Base-by-base conservation (phyloP, 108 stramenopile genomes). In the Cyclotella kingstonii region DNA sequence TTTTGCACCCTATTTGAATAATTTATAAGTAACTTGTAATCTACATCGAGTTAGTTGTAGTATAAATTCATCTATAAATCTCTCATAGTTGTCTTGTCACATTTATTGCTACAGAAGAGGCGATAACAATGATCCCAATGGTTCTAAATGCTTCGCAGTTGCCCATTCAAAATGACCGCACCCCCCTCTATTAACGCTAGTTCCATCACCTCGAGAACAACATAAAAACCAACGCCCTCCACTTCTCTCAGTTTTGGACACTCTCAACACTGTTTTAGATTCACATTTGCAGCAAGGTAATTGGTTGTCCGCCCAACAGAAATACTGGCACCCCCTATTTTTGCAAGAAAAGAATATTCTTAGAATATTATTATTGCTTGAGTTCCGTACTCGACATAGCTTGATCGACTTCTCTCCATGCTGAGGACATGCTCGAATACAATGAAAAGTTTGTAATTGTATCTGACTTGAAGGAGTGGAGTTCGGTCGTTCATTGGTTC, bases 191-290 rank as follows among this genome's bases (percentile, higher is more conserved):
- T 36, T 50, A 1, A 2, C 29, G 50, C 58, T 60, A n/a, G 26
- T 60, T 54, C 43, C 53, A 26, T 61, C 65, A 26, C 58, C 54
- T 8, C 17, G 23, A 21, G 73, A 49, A 55, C 84, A 85, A 15
- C 68, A 82, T 21, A 83, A 56, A 51, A 85, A 85, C 84, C 84
- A 85, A 26, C 61, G 45, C 0, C 84, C 84, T 39, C 80, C 81
- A 28, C 71, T 79, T 7, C 38, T 50, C 42, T 75, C 77, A 4
- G 79, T 85, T 40, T 85, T 85, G 0, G 77, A 78, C 26, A 83
- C 57, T 0, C 80, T 58, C 11, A 85, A 63, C 8, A 80, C 44
- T 22, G 74, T 15, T 38, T 68, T 81, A 10, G 18, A 51, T 10
- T 66, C 48, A 48, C 80, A 81, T 23, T 41, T 29, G 62, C 83